A percentile compares a stretch with the other conserved stretches of the same genome.
These are phyloP conservation scores for Aspergillus glaucus DNA, from an alignment of 2,329 filamentous ascomycete species.

Conservation along the genomic window DNA sequence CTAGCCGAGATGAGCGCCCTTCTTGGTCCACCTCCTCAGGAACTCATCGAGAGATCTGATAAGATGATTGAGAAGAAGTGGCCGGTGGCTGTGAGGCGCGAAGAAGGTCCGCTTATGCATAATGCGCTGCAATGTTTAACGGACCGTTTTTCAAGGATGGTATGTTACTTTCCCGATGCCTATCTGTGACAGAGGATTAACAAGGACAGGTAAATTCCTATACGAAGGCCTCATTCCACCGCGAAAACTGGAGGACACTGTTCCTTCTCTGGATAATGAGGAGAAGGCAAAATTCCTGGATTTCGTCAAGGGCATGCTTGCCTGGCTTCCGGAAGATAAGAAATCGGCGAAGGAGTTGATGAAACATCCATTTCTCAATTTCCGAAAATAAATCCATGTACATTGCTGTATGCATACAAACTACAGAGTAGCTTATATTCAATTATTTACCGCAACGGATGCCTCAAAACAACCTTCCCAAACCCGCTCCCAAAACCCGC, in stretches of 20 bases:
- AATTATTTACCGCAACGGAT: neutral
- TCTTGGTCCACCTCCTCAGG: conserved; percentile 28
- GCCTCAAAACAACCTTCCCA: conserved; percentile 7
- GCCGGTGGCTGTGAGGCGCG: conserved; percentile 12
- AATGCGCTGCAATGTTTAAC: conserved; percentile 15
- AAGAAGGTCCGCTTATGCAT: conserved; percentile 9
- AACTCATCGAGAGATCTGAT: conserved; percentile 18
- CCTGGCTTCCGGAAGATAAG: conserved; percentile 30
- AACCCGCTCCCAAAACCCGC: conserved; percentile 5
- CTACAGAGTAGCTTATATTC: too few species aligned
- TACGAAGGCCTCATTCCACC: conserved; percentile 17
- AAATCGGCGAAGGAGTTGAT: conserved; percentile 31
- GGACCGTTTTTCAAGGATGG: conserved; percentile 22
- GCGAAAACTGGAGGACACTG: conserved; percentile 16
- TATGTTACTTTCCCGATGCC: conserved; percentile 1
- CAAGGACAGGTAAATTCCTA: conserved; percentile 15
- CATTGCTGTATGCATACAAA: too few species aligned
- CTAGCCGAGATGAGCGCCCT: conserved; percentile 37
- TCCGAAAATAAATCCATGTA: too few species aligned
- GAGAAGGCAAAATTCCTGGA: conserved; percentile 27
- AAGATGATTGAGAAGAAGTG: conserved; percentile 4
- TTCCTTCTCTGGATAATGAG: conserved; percentile 19
- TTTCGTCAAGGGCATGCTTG: conserved; percentile 30
- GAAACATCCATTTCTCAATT: conserved; percentile 23
- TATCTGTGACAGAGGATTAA: neutral